phyloP scores from a whole-genome alignment of 768 basidiomycete genomes.

The Peribolospora kevripleyi region DNA sequence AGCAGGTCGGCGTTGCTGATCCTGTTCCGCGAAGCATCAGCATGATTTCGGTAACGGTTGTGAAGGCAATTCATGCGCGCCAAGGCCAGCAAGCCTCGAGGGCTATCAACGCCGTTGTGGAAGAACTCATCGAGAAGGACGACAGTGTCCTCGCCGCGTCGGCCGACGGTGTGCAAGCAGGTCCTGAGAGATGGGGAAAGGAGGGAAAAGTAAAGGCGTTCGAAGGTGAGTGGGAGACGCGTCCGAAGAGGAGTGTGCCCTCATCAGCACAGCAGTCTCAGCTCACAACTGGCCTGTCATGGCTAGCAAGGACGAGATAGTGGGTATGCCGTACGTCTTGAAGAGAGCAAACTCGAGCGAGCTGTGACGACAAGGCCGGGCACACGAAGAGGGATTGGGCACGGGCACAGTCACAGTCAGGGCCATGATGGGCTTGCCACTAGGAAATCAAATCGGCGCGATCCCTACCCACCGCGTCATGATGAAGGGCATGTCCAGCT shows the following conservation, averaged over 20 bases:
- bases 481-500: too few species aligned
- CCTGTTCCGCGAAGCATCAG: too few species aligned
- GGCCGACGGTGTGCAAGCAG: background rate
- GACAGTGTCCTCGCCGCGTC: conserved; percentile 2
- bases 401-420: too few species aligned
- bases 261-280: too few species aligned
- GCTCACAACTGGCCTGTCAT: too few species aligned
- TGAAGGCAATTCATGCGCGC: conserved; percentile 4
- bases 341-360: conserved; percentile 2
- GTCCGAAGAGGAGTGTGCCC: background rate
- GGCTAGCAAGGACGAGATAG: background rate
- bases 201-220: background rate
- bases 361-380: too few species aligned
- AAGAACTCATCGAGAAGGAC: conserved; percentile 1
- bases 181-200: too few species aligned
- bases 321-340: conserved; percentile 5
- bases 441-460: too few species aligned
- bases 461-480: too few species aligned
- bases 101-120: conserved; percentile 1
- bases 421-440: too few species aligned
- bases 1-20: conserved; percentile 2
- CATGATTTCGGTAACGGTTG: background rate
- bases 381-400: too few species aligned
- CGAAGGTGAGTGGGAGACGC: background rate
- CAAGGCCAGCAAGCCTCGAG: background rate